These are phyloP conservation scores for Fusarium udum DNA, from an alignment of 2,329 filamentous ascomycete species.

Conservation along the genomic window DNA sequence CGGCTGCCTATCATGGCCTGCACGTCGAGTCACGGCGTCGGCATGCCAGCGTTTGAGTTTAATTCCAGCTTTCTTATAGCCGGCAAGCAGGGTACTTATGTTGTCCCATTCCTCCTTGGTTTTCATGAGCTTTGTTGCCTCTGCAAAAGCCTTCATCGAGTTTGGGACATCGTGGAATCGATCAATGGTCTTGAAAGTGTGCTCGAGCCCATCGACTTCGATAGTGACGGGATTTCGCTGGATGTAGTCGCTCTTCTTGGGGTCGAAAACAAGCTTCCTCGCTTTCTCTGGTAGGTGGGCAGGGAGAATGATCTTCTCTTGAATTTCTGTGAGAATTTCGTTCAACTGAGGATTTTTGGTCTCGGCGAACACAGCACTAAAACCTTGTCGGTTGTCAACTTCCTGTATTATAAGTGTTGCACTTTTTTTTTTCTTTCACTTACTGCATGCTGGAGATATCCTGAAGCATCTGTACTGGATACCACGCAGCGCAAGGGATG, in stretches of 20 bases:
- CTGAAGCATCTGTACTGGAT: constrained; percentile 42
- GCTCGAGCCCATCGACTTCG: constrained; percentile 65
- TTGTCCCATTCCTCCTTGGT: constrained; percentile 62
- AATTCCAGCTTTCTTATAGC: constrained; percentile 55
- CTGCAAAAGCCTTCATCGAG: constrained; percentile 50
- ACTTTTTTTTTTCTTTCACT: neutral
- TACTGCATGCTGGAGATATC: constrained; percentile 46
- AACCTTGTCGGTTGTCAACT: constrained; percentile 38
- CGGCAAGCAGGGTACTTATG: constrained; percentile 61
- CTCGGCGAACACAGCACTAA: constrained; percentile 57
- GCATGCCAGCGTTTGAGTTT: constrained; percentile 49
- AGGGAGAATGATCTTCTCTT: constrained; percentile 70
- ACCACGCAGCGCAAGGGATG: constrained; percentile 9
- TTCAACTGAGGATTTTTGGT: constrained; percentile 66
- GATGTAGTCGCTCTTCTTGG: constrained; percentile 58
- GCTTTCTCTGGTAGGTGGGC: constrained; percentile 64
- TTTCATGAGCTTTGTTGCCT: constrained; percentile 57
- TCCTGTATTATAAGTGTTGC: neutral
- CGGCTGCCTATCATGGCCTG: constrained; percentile 53
- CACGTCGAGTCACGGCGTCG: constrained; percentile 54
- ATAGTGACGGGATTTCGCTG: constrained; percentile 65
- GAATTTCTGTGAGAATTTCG: constrained; percentile 60
- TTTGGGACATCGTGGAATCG: constrained; percentile 54
- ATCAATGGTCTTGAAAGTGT: constrained; percentile 61
- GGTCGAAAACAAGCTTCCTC: constrained; percentile 62